Conservation (phyloP, 2,329 filamentous ascomycete species). For the Aureobasidium vineae region DNA sequence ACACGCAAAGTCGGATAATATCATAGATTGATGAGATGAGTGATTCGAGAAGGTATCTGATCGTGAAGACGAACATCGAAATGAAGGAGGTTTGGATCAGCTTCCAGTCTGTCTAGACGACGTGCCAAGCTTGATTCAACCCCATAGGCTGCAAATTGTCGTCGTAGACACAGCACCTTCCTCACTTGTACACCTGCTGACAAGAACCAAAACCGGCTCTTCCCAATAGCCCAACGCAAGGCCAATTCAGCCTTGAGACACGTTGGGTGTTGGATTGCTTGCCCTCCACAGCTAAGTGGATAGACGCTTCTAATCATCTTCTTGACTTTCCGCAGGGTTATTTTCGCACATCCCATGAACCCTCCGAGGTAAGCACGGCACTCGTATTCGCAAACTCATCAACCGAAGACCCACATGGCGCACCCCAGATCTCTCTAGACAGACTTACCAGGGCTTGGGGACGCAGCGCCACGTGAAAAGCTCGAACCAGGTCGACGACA, state of each 20-base stretch:
- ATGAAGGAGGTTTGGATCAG: background rate
- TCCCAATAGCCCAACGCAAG: background rate
- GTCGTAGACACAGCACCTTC: background rate
- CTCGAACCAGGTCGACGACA: background rate
- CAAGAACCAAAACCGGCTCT: background rate
- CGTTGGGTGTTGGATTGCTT: too few relatives aligned
- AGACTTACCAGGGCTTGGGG: background rate
- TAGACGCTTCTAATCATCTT: background rate
- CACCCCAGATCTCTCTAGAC: slow-evolving; percentile 8
- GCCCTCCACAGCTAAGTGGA: background rate
- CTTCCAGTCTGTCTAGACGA: background rate
- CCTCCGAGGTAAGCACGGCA: background rate
- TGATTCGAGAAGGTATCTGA: background rate
- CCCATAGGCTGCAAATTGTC: background rate
- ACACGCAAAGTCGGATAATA: background rate
- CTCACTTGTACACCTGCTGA: background rate
- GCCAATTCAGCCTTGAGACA: background rate
- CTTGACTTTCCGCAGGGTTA: background rate
- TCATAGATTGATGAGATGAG: too few relatives aligned
- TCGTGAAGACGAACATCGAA: background rate
- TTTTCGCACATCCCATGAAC: background rate
- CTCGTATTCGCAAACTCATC: background rate
- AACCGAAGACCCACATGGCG: background rate
- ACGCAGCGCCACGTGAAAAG: slow-evolving; percentile 1
- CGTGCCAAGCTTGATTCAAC: background rate